Conservation (phyloP, 192 early-diverging fungal species). For the Thoreauomyces humboldtii region DNA sequence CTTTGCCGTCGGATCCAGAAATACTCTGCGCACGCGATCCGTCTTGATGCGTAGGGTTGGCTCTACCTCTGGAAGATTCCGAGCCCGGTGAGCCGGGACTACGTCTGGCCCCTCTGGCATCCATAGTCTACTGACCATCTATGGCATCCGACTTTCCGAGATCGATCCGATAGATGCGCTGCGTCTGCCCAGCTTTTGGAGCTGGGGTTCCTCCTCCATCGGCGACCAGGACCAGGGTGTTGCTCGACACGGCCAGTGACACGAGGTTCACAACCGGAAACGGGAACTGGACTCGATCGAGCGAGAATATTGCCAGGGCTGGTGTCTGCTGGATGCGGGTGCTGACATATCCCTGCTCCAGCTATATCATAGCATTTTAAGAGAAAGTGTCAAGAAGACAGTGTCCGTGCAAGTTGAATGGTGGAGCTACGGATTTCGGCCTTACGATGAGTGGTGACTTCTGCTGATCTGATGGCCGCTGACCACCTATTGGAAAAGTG, state of each 20-base stretch:
- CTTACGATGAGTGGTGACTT: slow-evolving; percentile 6
- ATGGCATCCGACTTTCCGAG: slow-evolving; percentile 77
- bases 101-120: no score
- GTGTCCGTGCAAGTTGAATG: not conserved
- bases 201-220: slow-evolving; percentile 31
- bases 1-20: slow-evolving; percentile 84
- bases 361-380: slow-evolving; percentile 1
- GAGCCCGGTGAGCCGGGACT: not conserved
- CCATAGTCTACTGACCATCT: slow-evolving; percentile 58
- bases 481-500: not conserved
- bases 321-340: not conserved
- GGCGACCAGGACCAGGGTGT: slow-evolving; percentile 78
- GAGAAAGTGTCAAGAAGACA: not conserved
- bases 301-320: slow-evolving; percentile 55
- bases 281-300: slow-evolving; percentile 88
- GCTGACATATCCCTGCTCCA: slow-evolving; percentile 36
- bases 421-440: not conserved
- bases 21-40: slow-evolving; percentile 68
- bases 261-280: slow-evolving; percentile 70
- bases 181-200: slow-evolving; percentile 14
- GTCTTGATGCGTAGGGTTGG: slow-evolving; percentile 56
- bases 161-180: slow-evolving; percentile 77
- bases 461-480: not conserved
- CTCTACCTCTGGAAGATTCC: slow-evolving; percentile 81
- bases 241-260: slow-evolving; percentile 76